Percentiles rank a stretch among this genome's conserved stretches.
phyloP scores from a whole-genome alignment of 306 rosid species.

The Benincasa hispida region DNA sequence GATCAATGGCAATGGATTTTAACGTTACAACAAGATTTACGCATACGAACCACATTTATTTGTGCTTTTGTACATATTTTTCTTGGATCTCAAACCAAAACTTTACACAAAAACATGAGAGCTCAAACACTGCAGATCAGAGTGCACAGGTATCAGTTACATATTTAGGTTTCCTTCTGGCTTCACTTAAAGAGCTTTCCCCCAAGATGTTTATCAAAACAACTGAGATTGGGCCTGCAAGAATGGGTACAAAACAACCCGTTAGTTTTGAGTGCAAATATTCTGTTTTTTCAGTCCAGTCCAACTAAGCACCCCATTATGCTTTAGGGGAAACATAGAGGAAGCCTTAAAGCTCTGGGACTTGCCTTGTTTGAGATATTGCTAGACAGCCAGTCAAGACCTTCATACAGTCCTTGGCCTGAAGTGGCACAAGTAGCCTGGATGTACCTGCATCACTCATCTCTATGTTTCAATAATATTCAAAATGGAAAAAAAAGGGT shows the following conservation, averaged over 20 bases:
- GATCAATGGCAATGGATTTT: not conserved
- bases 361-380: conserved; percentile 51
- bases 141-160: not conserved
- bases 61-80: not conserved
- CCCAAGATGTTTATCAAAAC: not conserved
- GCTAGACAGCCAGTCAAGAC: conserved; percentile 81
- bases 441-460: conserved; percentile 36
- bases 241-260: not conserved
- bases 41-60: not conserved
- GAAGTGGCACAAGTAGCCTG: conserved; percentile 38
- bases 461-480: not conserved
- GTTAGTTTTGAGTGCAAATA: not conserved
- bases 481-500: not conserved
- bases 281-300: too few relatives aligned
- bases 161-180: not conserved
- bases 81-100: not conserved
- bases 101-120: not conserved
- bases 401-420: conserved; percentile 68
- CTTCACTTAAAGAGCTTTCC: not conserved
- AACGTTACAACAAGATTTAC: not conserved
- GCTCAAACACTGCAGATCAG: not conserved
- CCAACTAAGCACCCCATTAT: too few relatives aligned
- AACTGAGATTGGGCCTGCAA: not conserved
- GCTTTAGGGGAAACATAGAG: too few relatives aligned
- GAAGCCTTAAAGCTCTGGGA: not conserved